Conservation (phyloP, 2,329 filamentous ascomycete genomes). For the Alternaria triticina region DNA sequence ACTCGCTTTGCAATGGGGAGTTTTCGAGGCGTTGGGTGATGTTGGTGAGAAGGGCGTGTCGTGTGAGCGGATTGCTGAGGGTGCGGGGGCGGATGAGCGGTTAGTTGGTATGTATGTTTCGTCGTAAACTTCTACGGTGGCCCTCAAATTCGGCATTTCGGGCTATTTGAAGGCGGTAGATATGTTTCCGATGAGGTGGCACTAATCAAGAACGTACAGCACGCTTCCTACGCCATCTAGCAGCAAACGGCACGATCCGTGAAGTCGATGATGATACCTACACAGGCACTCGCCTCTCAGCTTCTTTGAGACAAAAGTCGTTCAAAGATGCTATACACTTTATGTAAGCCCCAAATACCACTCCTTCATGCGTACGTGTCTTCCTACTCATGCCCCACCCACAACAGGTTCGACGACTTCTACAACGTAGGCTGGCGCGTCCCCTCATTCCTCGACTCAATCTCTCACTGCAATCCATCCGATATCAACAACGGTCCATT, state of each 20-base stretch:
- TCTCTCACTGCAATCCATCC: conserved; percentile 7
- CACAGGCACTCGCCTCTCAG: conserved; percentile 12
- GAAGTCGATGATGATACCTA: conserved; percentile 10
- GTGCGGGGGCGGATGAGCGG: neutral
- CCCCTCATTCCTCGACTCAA: conserved; percentile 13
- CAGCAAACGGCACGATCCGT: conserved; percentile 12
- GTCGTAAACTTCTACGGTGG: no score
- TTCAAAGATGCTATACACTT: conserved; percentile 10
- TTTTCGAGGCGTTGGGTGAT: conserved; percentile 10
- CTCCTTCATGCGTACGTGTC: neutral
- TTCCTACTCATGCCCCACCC: neutral
- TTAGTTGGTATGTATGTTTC: neutral
- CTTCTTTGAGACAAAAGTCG: conserved; percentile 10
- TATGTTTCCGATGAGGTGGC: fast-evolving
- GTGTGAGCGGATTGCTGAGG: neutral
- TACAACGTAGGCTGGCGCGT: conserved; percentile 17
- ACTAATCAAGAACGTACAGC: neutral
- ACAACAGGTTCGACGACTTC: conserved; percentile 13
- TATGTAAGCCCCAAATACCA: neutral
- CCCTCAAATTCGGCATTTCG: fast-evolving
- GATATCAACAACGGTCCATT: conserved; percentile 13
- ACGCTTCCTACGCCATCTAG: conserved; percentile 13
- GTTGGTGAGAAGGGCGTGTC: conserved; percentile 1
- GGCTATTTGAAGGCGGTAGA: neutral
- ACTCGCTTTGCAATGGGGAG: conserved; percentile 15